Evolutionary conservation across 2,329 filamentous ascomycete genomes (phyloP).

Genomic region (Dactylellina cionopaga): DNA sequence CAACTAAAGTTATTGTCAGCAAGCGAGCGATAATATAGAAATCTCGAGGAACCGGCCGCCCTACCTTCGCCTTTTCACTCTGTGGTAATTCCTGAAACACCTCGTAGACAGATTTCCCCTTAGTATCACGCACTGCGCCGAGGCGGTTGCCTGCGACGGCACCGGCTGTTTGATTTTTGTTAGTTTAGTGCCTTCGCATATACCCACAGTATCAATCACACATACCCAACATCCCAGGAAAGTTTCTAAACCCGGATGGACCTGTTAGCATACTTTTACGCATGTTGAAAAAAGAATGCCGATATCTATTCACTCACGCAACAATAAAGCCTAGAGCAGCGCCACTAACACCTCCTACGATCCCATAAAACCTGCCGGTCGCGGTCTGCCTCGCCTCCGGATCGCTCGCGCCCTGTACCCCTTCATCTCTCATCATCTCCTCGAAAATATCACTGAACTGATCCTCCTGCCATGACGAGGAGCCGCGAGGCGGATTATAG

Average conservation of each 20-base stretch:
- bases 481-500: slow-evolving; percentile 31
- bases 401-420: slow-evolving; percentile 77
- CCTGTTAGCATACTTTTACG: not conserved
- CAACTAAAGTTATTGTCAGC: slow-evolving; percentile 47
- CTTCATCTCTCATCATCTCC: slow-evolving; percentile 87
- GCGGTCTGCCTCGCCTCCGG: slow-evolving; percentile 63
- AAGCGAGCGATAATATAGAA: slow-evolving; percentile 2
- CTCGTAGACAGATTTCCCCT: slow-evolving; percentile 92
- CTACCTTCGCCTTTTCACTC: slow-evolving; percentile 79
- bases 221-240: slow-evolving; percentile 76
- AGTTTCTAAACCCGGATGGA: slow-evolving; percentile 68
- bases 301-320: slow-evolving; percentile 59
- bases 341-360: slow-evolving; percentile 85
- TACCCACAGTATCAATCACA: not conserved
- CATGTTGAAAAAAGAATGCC: no score
- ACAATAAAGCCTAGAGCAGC: slow-evolving; percentile 94
- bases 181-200: not conserved
- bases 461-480: slow-evolving; percentile 67
- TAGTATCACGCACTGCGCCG: slow-evolving; percentile 88
- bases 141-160: slow-evolving; percentile 91
- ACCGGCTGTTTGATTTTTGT: slow-evolving; percentile 67
- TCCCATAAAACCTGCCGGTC: slow-evolving; percentile 83
- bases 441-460: slow-evolving; percentile 92
- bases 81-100: slow-evolving; percentile 89
- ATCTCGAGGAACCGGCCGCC: no score